A percentile compares a stretch with the other conserved stretches of the same genome.
These are phyloP conservation scores for Discostella stelligeroides DNA, from an alignment of 108 stramenopile genomes.

Conservation along the genomic window DNA sequence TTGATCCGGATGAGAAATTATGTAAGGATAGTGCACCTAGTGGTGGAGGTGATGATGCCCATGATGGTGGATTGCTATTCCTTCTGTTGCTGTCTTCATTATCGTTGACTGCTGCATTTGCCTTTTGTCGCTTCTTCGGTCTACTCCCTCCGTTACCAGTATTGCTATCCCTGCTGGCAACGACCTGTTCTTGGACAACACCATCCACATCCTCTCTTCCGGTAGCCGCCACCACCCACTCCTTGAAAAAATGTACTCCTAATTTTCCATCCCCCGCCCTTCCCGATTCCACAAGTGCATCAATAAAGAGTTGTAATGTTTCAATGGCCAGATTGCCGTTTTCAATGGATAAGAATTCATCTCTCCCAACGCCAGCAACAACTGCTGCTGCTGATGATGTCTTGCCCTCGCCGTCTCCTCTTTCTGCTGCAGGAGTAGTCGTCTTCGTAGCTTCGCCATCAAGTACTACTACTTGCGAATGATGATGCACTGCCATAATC, in stretches of 20 bases:
- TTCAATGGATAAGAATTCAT: slow-evolving; percentile 49
- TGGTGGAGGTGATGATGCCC: neutral
- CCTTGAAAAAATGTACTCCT: slow-evolving; percentile 71
- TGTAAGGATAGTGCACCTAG: slow-evolving; percentile 66
- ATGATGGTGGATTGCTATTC: neutral
- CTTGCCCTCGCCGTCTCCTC: neutral
- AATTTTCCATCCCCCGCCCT: slow-evolving; percentile 73
- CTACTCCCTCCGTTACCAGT: neutral
- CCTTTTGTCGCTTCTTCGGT: slow-evolving; percentile 23
- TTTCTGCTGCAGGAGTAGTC: neutral
- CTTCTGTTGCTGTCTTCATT: slow-evolving; percentile 3
- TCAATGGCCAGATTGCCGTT: slow-evolving; percentile 73
- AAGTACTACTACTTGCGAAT: slow-evolving; percentile 2
- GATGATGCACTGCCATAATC: slow-evolving; percentile 45
- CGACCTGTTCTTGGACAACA: neutral
- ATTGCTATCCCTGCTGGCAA: neutral
- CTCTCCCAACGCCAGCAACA: neutral
- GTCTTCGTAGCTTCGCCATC: no score
- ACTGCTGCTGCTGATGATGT: neutral
- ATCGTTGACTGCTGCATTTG: neutral
- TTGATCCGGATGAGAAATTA: slow-evolving; percentile 56
- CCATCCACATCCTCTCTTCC: slow-evolving; percentile 12
- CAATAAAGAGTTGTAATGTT: slow-evolving; percentile 71
- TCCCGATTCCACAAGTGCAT: slow-evolving; percentile 77
- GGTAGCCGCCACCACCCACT: slow-evolving; percentile 56